Conservation (phyloP, 192 early-diverging fungal species). For the Mortierella claussenii region DNA sequence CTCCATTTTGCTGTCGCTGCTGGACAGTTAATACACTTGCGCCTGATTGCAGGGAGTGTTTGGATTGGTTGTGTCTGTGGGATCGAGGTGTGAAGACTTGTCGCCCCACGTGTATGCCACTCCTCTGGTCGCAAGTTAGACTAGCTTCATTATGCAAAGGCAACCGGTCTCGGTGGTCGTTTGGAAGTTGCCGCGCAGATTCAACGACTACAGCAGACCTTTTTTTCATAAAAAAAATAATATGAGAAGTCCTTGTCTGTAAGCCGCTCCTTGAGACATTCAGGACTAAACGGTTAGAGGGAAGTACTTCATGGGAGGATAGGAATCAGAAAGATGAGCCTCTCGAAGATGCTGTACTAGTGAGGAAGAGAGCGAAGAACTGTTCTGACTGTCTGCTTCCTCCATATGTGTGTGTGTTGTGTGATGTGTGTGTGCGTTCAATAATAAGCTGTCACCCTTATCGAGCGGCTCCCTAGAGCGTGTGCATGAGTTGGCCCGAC, state of each 20-base stretch:
- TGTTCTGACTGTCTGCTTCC: background rate
- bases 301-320: background rate
- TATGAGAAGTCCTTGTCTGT: background rate
- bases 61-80: too few species aligned
- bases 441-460: constrained; percentile 14
- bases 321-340: background rate
- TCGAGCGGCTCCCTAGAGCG: constrained; percentile 18
- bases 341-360: background rate
- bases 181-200: too few species aligned
- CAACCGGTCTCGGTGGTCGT: too few species aligned
- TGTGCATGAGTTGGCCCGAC: constrained; percentile 26
- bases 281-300: constrained; percentile 3
- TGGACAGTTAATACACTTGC: too few species aligned
- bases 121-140: too few species aligned
- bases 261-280: background rate
- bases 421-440: background rate
- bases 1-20: too few species aligned
- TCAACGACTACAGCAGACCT: too few species aligned
- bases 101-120: too few species aligned
- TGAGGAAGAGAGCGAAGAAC: background rate
- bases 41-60: too few species aligned
- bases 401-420: background rate
- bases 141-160: too few species aligned
- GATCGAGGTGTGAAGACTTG: too few species aligned
- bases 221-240: too few species aligned